phyloP scores from a whole-genome alignment of 2,329 filamentous ascomycete species.

The Venturia asperata region DNA sequence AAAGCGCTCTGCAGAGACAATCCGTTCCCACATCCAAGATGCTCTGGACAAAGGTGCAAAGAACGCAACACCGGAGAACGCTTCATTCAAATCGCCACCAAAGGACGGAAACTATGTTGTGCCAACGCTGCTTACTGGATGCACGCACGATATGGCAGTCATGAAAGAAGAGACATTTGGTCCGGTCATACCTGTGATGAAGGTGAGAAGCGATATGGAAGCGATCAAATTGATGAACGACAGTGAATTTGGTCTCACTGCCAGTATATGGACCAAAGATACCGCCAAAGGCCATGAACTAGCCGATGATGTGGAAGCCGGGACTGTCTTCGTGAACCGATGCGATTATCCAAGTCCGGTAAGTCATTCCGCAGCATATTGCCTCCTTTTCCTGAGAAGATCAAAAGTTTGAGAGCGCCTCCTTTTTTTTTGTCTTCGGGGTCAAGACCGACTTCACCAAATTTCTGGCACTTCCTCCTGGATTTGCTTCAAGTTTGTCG shows the following conservation, averaged over 20 bases:
- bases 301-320: slow-evolving; percentile 75
- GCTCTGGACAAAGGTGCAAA: slow-evolving; percentile 76
- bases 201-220: slow-evolving; percentile 72
- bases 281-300: slow-evolving; percentile 66
- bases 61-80: slow-evolving; percentile 76
- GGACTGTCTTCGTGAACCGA: slow-evolving; percentile 93
- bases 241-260: slow-evolving; percentile 86
- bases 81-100: slow-evolving; percentile 64
- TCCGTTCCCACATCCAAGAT: slow-evolving; percentile 73
- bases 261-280: slow-evolving; percentile 97
- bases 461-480: not conserved
- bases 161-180: slow-evolving; percentile 97
- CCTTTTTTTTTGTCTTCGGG: not conserved
- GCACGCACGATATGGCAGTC: slow-evolving; percentile 74
- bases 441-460: not conserved
- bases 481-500: not conserved
- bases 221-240: slow-evolving; percentile 87
- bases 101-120: slow-evolving; percentile 80
- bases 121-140: slow-evolving; percentile 72
- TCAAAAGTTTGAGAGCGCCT: not conserved
- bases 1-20: slow-evolving; percentile 65
- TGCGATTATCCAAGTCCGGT: slow-evolving; percentile 88
- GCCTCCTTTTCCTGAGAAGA: no score
- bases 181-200: slow-evolving; percentile 84
- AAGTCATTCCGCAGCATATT: no score